Conservation (phyloP, 2,329 filamentous ascomycete species). For the Arthroderma sp. region DNA sequence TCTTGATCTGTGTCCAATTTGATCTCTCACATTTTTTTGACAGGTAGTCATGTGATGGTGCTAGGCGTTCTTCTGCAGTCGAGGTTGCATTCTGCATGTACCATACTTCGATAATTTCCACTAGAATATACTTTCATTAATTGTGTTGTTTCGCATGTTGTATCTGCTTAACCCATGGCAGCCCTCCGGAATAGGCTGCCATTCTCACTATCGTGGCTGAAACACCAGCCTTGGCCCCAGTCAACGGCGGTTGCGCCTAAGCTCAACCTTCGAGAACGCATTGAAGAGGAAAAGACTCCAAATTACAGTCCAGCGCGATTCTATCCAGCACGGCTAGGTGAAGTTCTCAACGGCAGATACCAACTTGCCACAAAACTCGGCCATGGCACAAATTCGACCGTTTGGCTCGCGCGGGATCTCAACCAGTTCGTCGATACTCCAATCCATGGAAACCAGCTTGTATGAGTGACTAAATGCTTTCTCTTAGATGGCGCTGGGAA, state of each 20-base stretch:
- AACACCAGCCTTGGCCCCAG: slow-evolving; percentile 2
- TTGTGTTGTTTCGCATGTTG: too few relatives aligned
- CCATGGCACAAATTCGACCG: slow-evolving; percentile 29
- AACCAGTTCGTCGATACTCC: slow-evolving; percentile 11
- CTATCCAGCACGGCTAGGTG: slow-evolving; percentile 6
- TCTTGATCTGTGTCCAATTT: too few relatives aligned
- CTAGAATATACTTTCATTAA: too few relatives aligned
- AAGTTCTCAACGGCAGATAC: slow-evolving; percentile 11
- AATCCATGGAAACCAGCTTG: background rate
- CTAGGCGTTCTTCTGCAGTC: too few relatives aligned
- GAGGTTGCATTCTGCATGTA: too few relatives aligned
- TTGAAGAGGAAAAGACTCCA: slow-evolving; percentile 5
- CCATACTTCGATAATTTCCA: too few relatives aligned
- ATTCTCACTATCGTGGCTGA: too few relatives aligned
- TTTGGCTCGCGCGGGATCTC: slow-evolving; percentile 25
- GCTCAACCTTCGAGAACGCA: background rate
- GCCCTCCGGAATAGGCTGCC: too few relatives aligned
- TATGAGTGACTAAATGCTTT: background rate
- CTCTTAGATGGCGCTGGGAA: slow-evolving; percentile 16
- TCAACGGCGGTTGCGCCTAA: slow-evolving; percentile 1
- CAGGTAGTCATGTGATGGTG: too few relatives aligned
- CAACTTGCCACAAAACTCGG: slow-evolving; percentile 26
- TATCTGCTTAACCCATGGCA: too few relatives aligned
- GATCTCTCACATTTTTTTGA: too few relatives aligned
- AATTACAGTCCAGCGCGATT: slow-evolving; percentile 6